Conservation (phyloP, 768 basidiomycete species). For the Auriscalpium vulgare region DNA sequence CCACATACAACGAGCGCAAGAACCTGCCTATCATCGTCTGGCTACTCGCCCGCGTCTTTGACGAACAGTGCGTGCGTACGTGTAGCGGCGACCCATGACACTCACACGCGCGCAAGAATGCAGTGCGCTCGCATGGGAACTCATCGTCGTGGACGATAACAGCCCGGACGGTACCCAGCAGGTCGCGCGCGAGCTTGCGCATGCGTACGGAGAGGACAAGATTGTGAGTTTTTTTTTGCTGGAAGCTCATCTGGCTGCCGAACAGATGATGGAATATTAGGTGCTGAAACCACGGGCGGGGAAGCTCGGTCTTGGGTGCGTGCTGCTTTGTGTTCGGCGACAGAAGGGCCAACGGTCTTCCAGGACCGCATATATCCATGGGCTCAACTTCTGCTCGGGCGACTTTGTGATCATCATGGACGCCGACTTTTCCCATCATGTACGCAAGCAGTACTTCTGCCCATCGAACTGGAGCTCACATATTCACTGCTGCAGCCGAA, state of each 20-base stretch:
- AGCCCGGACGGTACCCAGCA: slow-evolving; percentile 92
- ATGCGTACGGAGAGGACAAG: slow-evolving; percentile 76
- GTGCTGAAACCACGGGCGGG: slow-evolving; percentile 81
- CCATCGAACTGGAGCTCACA: not conserved
- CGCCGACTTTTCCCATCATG: slow-evolving; percentile 93
- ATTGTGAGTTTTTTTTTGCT: slow-evolving; percentile 42
- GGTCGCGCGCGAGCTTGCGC: slow-evolving; percentile 71
- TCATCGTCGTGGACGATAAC: slow-evolving; percentile 88
- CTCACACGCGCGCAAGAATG: slow-evolving; percentile 14
- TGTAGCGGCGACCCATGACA: not conserved
- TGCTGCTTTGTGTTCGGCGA: not conserved
- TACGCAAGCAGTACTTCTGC: slow-evolving; percentile 28
- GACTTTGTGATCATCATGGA: slow-evolving; percentile 98
- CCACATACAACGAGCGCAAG: slow-evolving; percentile 91
- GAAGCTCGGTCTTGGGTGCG: slow-evolving; percentile 84
- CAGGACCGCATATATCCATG: slow-evolving; percentile 90
- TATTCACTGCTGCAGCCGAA: slow-evolving; percentile 53
- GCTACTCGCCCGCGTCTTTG: slow-evolving; percentile 72
- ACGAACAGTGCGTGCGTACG: slow-evolving; percentile 52
- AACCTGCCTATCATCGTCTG: slow-evolving; percentile 86
- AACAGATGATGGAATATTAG: slow-evolving; percentile 28
- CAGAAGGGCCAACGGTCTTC: not conserved
- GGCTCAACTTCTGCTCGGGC: slow-evolving; percentile 80
- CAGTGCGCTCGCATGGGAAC: slow-evolving; percentile 76
- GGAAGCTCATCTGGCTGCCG: not conserved